phyloP scores from a whole-genome alignment of 768 basidiomycete species.

The Boletellus sp. region DNA sequence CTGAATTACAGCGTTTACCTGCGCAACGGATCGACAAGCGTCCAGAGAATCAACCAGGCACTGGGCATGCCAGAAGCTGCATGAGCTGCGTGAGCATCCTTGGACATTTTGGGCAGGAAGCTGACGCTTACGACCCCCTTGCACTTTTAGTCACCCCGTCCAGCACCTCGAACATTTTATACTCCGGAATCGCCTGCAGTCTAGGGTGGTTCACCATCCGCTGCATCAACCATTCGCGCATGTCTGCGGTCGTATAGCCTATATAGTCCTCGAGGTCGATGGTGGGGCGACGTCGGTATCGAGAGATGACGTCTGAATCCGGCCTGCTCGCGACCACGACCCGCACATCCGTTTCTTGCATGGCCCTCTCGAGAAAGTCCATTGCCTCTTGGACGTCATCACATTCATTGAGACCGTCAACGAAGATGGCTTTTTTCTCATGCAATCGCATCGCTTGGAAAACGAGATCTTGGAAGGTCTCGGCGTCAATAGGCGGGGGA shows the following conservation, averaged over 20 bases:
- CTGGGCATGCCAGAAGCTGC: constrained; percentile 29
- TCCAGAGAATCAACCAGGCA: constrained; percentile 26
- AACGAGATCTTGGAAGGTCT: constrained; percentile 13
- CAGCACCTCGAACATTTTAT: constrained; percentile 20
- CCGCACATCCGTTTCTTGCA: constrained; percentile 23
- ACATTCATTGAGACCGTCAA: constrained; percentile 28
- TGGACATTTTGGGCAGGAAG: background rate
- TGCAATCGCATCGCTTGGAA: constrained; percentile 23
- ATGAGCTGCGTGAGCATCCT: background rate
- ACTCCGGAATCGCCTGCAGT: constrained; percentile 21
- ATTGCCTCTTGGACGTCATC: constrained; percentile 18
- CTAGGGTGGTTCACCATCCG: constrained; percentile 23
- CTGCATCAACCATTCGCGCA: constrained; percentile 24
- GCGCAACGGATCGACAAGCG: constrained; percentile 23
- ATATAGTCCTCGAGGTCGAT: constrained; percentile 23
- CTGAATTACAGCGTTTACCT: constrained; percentile 19
- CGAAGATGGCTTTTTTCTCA: constrained; percentile 19
- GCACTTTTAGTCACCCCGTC: constrained; percentile 9
- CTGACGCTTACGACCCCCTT: constrained; percentile 20
- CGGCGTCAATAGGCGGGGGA: constrained; percentile 17
- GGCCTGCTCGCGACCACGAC: constrained; percentile 23
- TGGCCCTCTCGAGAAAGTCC: constrained; percentile 21
- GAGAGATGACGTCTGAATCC: constrained; percentile 15
- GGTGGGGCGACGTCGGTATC: constrained; percentile 18
- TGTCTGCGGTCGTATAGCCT: constrained; percentile 16